Conservation (phyloP, 495 filamentous ascomycete species). For the Tuber melanosporum region DNA sequence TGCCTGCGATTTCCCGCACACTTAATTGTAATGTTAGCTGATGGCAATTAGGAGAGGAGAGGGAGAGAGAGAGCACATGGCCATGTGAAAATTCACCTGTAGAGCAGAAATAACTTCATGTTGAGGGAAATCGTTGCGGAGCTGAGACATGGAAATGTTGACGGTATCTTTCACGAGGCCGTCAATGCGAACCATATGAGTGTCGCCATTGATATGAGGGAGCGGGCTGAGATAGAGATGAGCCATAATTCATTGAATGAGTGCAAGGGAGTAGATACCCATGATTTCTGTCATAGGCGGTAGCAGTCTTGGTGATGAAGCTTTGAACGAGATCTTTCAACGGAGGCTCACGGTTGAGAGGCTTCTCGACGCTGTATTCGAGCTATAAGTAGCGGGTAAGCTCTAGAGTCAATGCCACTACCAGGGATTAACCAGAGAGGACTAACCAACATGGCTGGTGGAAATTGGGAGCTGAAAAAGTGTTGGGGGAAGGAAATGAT, state of each 20-base stretch:
- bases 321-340: slow-evolving; percentile 33
- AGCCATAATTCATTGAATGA: slow-evolving; percentile 4
- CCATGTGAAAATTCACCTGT: slow-evolving; percentile 25
- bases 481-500: neutral
- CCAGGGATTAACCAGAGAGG: neutral
- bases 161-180: slow-evolving; percentile 28
- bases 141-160: slow-evolving; percentile 39
- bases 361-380: slow-evolving; percentile 40
- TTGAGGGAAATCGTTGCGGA: slow-evolving; percentile 49
- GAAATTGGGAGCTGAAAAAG: slow-evolving; percentile 11
- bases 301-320: slow-evolving; percentile 37
- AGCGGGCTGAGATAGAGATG: slow-evolving; percentile 29
- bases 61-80: neutral
- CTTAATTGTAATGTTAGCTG: slow-evolving; percentile 32
- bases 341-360: slow-evolving; percentile 41
- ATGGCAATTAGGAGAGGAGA: neutral
- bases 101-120: slow-evolving; percentile 53
- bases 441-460: slow-evolving; percentile 23
- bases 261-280: slow-evolving; percentile 23
- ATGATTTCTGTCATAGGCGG: slow-evolving; percentile 42
- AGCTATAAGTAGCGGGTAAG: slow-evolving; percentile 19
- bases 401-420: slow-evolving; percentile 2
- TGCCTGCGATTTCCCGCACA: slow-evolving; percentile 61
- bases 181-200: slow-evolving; percentile 34
- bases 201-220: slow-evolving; percentile 36